These are phyloP conservation scores for Ceratocystis lukuohia DNA, from an alignment of 2,329 filamentous ascomycete species.

Conservation along the genomic window DNA sequence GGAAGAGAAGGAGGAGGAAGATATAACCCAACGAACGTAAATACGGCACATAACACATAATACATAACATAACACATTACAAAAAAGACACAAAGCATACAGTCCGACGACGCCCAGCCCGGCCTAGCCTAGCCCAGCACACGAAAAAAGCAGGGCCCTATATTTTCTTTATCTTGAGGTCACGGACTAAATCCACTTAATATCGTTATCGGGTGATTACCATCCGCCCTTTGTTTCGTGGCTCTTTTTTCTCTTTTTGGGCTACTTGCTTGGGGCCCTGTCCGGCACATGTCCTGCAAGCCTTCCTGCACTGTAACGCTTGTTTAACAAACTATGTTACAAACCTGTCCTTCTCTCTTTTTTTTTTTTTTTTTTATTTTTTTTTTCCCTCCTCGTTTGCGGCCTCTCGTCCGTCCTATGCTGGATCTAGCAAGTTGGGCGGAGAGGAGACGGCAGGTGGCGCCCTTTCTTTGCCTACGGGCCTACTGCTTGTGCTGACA, in stretches of 20 bases:
- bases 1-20: not conserved
- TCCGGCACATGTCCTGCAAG: not conserved
- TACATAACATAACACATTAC: not conserved
- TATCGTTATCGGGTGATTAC: not conserved
- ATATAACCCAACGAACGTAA: not conserved
- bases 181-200: not conserved
- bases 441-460: no score
- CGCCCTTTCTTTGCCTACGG: no score
- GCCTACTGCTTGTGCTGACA: no score
- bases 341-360: no score
- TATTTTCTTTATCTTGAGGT: constrained; percentile 1
- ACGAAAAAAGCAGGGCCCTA: not conserved
- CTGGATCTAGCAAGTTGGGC: no score
- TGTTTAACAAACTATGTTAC: no score
- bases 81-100: not conserved
- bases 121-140: not conserved
- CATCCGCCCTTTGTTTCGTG: constrained; percentile 1
- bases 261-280: not conserved
- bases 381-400: not conserved
- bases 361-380: not conserved
- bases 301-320: not conserved
- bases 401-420: no score
- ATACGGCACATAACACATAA: not conserved
- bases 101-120: not conserved
- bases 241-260: not conserved